phyloP scores from a whole-genome alignment of 2,329 filamentous ascomycete genomes.

The Arthrocladium fulminans region DNA sequence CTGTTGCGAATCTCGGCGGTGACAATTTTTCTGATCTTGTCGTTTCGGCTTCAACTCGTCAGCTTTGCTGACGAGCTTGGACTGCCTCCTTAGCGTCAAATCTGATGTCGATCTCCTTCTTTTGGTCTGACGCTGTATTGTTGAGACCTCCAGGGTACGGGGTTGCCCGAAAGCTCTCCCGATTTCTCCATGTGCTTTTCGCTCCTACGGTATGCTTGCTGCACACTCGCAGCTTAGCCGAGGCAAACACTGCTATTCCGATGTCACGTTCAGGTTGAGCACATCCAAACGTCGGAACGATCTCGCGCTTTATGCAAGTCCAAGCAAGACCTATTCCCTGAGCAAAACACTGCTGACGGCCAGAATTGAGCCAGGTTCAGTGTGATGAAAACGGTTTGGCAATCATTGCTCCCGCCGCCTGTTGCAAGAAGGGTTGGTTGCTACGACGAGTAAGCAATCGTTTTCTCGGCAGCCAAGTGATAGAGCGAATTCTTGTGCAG shows the following conservation, averaged over 20 bases:
- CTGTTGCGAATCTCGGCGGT: neutral
- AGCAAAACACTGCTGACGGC: conserved; percentile 84
- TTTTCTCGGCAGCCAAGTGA: conserved; percentile 86
- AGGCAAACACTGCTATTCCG: conserved; percentile 82
- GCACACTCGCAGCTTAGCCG: conserved; percentile 89
- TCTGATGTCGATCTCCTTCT: neutral
- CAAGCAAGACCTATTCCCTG: conserved; percentile 91
- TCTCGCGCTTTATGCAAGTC: conserved; percentile 76
- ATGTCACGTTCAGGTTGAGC: conserved; percentile 81
- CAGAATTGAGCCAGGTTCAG: conserved; percentile 68
- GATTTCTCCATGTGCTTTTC: conserved; percentile 27
- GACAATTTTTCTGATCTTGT: neutral
- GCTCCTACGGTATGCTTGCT: conserved; percentile 70
- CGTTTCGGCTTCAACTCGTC: neutral
- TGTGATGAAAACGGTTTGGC: conserved; percentile 91
- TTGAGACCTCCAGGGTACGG: conserved; percentile 62
- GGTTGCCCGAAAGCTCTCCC: conserved; percentile 71
- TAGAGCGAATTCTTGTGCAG: conserved; percentile 62
- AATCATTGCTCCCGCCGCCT: conserved; percentile 87
- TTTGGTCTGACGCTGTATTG: conserved; percentile 20
- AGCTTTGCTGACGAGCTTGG: conserved; percentile 1
- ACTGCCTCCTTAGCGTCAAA: conserved; percentile 6
- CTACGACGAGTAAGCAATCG: conserved; percentile 95
- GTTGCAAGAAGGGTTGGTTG: conserved; percentile 78
- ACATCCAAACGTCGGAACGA: conserved; percentile 89